Conservation (phyloP, 2,329 filamentous ascomycete genomes). For the Zymoseptoria crescenta region DNA sequence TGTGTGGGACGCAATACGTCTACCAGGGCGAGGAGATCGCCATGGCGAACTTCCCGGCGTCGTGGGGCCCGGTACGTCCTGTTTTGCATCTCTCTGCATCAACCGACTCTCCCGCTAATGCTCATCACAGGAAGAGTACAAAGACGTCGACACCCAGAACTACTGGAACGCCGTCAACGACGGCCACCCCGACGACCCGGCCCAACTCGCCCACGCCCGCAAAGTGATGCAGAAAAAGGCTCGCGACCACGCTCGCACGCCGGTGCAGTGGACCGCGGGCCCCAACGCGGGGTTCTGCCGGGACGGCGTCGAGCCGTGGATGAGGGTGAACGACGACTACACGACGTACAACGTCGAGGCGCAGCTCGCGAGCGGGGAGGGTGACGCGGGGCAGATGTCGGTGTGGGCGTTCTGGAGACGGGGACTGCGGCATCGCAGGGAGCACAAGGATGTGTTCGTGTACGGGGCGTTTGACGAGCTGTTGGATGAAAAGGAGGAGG, state of each 20-base stretch:
- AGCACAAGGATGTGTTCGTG: constrained; percentile 51
- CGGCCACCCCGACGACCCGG: constrained; percentile 25
- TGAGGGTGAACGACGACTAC: constrained; percentile 48
- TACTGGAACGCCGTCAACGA: constrained; percentile 45
- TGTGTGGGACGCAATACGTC: constrained; percentile 44
- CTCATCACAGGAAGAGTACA: constrained; percentile 35
- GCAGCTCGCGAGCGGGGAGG: constrained; percentile 38
- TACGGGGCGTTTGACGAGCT: constrained; percentile 53
- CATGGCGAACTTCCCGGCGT: constrained; percentile 41
- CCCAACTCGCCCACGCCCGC: constrained; percentile 12
- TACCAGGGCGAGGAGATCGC: constrained; percentile 47
- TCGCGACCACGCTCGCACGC: constrained; percentile 50
- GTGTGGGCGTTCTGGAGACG: constrained; percentile 56
- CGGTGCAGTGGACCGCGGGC: constrained; percentile 57
- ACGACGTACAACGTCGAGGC: constrained; percentile 49
- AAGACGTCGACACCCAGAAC: constrained; percentile 49
- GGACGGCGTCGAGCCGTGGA: constrained; percentile 48
- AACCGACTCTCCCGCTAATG: neutral
- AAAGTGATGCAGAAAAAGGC: constrained; percentile 15
- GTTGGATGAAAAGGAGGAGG: constrained; percentile 38
- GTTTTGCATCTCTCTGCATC: neutral
- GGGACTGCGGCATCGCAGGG: constrained; percentile 48
- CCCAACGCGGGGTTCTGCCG: constrained; percentile 56
- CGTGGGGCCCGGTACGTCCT: constrained; percentile 30
- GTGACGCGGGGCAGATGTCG: constrained; percentile 30